Percentiles rank a stretch among this genome's conserved stretches.
phyloP scores from a whole-genome alignment of 1,284 basidiomycete species.

The Tetrapyrgos nigripes region DNA sequence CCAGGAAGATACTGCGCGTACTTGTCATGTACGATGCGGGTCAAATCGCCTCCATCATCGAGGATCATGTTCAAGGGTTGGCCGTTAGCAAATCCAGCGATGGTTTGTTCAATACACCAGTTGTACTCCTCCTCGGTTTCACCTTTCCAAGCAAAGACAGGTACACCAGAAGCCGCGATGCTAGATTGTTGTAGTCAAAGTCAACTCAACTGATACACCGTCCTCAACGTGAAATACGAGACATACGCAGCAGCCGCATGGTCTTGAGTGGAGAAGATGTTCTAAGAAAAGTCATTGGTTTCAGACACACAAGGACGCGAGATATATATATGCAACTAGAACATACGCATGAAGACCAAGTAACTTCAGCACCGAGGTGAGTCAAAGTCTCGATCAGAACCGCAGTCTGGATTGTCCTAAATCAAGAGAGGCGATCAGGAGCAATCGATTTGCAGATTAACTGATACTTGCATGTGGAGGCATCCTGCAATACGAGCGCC shows the following conservation, averaged over 20 bases:
- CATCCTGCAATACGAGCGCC: constrained; percentile 98
- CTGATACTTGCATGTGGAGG: constrained; percentile 88
- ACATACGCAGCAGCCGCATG: constrained; percentile 96
- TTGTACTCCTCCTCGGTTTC: constrained; percentile 99
- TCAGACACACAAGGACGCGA: constrained; percentile 16
- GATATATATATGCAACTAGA: constrained; percentile 3
- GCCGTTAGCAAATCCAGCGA: constrained; percentile 81
- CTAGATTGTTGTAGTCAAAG: constrained; percentile 39
- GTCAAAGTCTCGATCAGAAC: constrained; percentile 97
- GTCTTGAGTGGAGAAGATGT: constrained; percentile 99
- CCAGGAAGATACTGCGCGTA: constrained; percentile 88
- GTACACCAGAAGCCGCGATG: constrained; percentile 97
- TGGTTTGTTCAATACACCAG: constrained; percentile 98
- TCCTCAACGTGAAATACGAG: neutral
- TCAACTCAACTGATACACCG: constrained; percentile 3
- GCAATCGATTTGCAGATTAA: neutral
- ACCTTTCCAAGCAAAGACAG: constrained; percentile 99
- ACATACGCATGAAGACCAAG: constrained; percentile 97
- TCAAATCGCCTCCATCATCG: constrained; percentile 99
- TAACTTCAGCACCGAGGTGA: constrained; percentile 95
- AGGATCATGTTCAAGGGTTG: constrained; percentile 98
- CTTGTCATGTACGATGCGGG: constrained; percentile 95
- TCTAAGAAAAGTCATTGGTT: constrained; percentile 52
- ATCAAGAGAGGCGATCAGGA: constrained; percentile 9
- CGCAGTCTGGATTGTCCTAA: constrained; percentile 95